These are phyloP conservation scores for Neocucurbitaria cava DNA, from an alignment of 2,329 filamentous ascomycete genomes.

Conservation along the genomic window DNA sequence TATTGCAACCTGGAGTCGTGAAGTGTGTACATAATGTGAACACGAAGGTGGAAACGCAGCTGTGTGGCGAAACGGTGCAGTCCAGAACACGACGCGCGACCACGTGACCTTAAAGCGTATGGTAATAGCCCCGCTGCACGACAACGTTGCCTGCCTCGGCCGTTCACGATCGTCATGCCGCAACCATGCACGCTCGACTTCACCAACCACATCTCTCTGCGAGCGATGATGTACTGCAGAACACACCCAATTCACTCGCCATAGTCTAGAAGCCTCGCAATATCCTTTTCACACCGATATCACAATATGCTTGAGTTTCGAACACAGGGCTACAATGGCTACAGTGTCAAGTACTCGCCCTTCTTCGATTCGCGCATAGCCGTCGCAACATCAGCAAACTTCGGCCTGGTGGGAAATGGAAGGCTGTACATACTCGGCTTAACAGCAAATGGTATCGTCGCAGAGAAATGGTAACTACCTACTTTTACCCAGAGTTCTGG, in stretches of 20 bases:
- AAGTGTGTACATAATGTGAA: background rate
- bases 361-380: constrained; percentile 96
- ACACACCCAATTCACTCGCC: constrained; percentile 15
- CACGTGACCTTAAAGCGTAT: constrained; percentile 18
- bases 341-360: constrained; percentile 96
- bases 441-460: constrained; percentile 80
- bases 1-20: constrained; percentile 14
- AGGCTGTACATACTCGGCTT: constrained; percentile 84
- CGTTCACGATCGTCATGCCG: constrained; percentile 23
- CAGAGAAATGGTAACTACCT: constrained; percentile 74
- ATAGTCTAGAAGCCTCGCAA: constrained; percentile 5
- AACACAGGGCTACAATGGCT: constrained; percentile 93
- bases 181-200: constrained; percentile 24
- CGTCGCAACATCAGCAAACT: constrained; percentile 90
- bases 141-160: constrained; percentile 33
- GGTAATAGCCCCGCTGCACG: constrained; percentile 23
- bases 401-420: constrained; percentile 95
- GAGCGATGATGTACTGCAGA: constrained; percentile 23
- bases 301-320: constrained; percentile 86
- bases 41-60: constrained; percentile 1
- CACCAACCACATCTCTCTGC: constrained; percentile 16
- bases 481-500: background rate
- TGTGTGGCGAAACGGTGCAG: background rate
- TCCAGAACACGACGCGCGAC: constrained; percentile 9
- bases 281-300: background rate